A percentile compares a stretch with the other conserved stretches of the same genome.
These are phyloP conservation scores for Zasmidium angulare DNA, from an alignment of 2,329 filamentous ascomycete species.

Conservation along the genomic window DNA sequence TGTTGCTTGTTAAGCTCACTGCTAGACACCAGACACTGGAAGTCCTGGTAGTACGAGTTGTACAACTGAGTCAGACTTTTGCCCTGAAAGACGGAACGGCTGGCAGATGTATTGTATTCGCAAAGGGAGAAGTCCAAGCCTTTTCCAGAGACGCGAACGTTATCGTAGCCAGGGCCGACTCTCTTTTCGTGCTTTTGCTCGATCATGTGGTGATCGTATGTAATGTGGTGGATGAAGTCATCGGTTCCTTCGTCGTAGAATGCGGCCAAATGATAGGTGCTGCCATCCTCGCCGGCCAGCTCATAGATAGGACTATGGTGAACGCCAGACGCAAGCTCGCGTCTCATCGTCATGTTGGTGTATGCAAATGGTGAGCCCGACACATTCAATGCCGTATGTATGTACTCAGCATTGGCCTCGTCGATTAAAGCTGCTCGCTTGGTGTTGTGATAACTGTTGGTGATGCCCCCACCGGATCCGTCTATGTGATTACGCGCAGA, in stretches of 20 bases:
- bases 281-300: background rate
- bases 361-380: background rate
- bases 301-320: background rate
- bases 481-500: background rate
- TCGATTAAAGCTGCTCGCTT: background rate
- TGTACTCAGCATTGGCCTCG: background rate
- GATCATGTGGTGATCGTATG: background rate
- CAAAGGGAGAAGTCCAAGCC: background rate
- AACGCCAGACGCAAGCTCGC: background rate
- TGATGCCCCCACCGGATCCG: background rate
- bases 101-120: background rate
- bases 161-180: background rate
- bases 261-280: background rate
- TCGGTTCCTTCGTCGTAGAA: background rate
- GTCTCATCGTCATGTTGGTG: background rate
- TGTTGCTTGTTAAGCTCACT: background rate
- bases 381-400: background rate
- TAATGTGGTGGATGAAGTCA: background rate
- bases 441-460: background rate
- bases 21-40: background rate
- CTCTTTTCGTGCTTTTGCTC: background rate
- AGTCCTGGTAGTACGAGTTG: background rate
- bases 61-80: background rate
- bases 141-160: background rate
- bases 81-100: background rate